Conservation (phyloP, 192 early-diverging fungal genomes). For the Pilaira anomala region DNA sequence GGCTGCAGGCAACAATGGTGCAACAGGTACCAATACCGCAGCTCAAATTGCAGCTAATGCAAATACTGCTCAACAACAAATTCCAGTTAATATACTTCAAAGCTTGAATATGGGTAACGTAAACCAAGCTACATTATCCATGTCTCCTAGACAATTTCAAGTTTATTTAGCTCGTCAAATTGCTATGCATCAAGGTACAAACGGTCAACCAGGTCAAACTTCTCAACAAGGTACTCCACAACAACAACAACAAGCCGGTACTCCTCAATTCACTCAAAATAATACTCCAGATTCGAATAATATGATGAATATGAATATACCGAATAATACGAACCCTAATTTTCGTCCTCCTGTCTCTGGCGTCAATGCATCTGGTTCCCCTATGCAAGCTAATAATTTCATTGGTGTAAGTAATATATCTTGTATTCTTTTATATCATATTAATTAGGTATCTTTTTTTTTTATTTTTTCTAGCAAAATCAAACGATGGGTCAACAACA, state of each 20-base stretch:
- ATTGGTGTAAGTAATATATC: background rate
- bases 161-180: conserved; percentile 9
- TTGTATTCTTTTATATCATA: background rate
- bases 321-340: background rate
- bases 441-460: background rate
- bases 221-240: background rate
- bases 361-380: background rate
- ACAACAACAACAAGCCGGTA: background rate
- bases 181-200: conserved; percentile 8
- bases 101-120: conserved; percentile 16
- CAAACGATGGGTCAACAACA: conserved; percentile 1
- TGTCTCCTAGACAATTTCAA: conserved; percentile 21
- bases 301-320: no score
- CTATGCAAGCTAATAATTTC: conserved; percentile 14
- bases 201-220: background rate
- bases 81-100: conserved; percentile 23
- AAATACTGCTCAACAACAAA: conserved; percentile 19
- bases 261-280: background rate
- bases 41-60: conserved; percentile 8
- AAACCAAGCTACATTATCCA: conserved; percentile 12
- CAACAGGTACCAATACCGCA: conserved; percentile 9
- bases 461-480: background rate
- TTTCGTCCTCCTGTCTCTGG: background rate
- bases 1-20: background rate
- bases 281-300: no score